Evolutionary conservation across 768 basidiomycete species (phyloP), one percentile per base, ranked within the genome.

Genomic region (Paxillus rubicundulus): DNA sequence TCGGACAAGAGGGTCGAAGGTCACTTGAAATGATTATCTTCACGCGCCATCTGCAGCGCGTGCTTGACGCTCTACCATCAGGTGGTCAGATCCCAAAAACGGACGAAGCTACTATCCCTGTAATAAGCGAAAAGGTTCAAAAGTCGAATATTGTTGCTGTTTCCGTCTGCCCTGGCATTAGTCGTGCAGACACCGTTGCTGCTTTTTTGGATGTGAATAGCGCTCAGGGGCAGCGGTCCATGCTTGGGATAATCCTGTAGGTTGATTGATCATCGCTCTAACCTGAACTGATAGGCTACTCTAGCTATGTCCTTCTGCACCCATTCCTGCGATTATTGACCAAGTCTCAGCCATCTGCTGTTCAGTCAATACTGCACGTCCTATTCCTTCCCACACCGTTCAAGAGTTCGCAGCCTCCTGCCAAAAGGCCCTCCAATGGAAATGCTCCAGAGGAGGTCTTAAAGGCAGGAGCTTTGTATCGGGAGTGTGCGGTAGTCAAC

Each of bases 301-400:
- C 44, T 9, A 89, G 91, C 33, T 92, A 92, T 61, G 54, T 89
- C 33, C 4, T 86, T 5, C 59, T 85, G 7, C 83, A 84, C 52
- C 91, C 90, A 0, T 39, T 92, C 5, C 70, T 92, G 16, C 74
- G 84, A 21, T 59, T 94, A 39, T 65, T 89, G 58, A 81, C 85
- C 5, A 94, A 94, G 60, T 82, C 85, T 0, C 78, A 89, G 1
- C 63, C 56, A 3, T 72, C 81, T 8, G 72, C 86, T 0, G 72
- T 88, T n/a, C 89, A 96, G 64, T 79, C 84, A 3, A 73, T 93
- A n/a, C 69, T 94, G 3, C 92, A 92, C 55, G 85, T 79, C 0
- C 78, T 96, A 13, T 93, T 89, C 66, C 77, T 92, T 14, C 89
- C 89, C 1, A 89, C 86, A 3, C 87, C 88, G 3, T 84, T 88